These are phyloP conservation scores for Plenodomus tracheiphilus DNA, from an alignment of 2,329 filamentous ascomycete genomes.

Conservation along the genomic window DNA sequence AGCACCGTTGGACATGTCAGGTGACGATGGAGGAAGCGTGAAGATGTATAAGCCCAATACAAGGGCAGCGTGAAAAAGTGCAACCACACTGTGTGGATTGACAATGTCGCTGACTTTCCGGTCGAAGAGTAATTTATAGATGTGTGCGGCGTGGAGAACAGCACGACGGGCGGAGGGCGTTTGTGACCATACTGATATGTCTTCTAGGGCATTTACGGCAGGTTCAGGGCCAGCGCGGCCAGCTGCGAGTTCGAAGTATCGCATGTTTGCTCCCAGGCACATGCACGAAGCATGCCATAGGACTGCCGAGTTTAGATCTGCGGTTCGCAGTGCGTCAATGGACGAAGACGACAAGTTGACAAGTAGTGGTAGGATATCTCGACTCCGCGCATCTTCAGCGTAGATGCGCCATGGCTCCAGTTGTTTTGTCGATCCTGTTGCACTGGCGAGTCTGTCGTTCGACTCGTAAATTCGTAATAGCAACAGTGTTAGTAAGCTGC, in stretches of 20 bases:
- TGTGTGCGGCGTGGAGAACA: conserved; percentile 57
- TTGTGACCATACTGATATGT: conserved; percentile 56
- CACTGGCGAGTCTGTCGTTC: conserved; percentile 37
- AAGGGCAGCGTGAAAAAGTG: conserved; percentile 56
- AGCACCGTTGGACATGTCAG: conserved; percentile 30
- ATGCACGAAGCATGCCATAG: conserved; percentile 60
- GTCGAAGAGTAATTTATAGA: conserved; percentile 55
- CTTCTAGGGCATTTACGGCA: conserved; percentile 54
- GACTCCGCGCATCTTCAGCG: conserved; percentile 52
- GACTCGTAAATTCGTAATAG: conserved; percentile 39
- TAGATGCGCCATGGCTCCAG: conserved; percentile 49
- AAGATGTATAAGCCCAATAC: conserved; percentile 58
- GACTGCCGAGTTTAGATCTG: conserved; percentile 55
- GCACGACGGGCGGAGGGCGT: conserved; percentile 55
- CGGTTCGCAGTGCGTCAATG: conserved; percentile 46
- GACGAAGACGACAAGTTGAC: conserved; percentile 46
- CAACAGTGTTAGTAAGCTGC: conserved; percentile 37
- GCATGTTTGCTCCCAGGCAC: conserved; percentile 56
- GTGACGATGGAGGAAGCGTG: conserved; percentile 42
- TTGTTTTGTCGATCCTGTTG: conserved; percentile 30
- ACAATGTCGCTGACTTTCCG: conserved; percentile 57
- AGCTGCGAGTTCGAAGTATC: conserved; percentile 57
- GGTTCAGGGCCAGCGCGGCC: conserved; percentile 53
- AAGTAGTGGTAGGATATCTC: conserved; percentile 43
- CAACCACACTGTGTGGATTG: conserved; percentile 55